Evolutionary conservation across 768 basidiomycete species (phyloP).

Genomic region (Tephrocybe rancida): DNA sequence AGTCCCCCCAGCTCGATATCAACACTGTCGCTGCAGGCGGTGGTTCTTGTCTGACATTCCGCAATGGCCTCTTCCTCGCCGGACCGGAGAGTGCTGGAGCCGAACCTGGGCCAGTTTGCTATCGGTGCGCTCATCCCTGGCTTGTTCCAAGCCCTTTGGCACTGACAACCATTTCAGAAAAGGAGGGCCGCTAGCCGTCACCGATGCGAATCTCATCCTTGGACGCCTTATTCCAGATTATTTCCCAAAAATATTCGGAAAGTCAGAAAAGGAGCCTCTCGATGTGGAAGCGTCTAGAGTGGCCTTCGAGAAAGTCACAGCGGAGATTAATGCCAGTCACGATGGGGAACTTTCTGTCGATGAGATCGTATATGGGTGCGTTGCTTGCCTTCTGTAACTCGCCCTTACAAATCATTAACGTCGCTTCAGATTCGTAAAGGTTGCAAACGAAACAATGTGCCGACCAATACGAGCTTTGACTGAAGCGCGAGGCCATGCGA

Average conservation of each 20-base stretch:
- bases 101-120: slow-evolving; percentile 91
- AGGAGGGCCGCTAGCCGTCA: slow-evolving; percentile 89
- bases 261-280: slow-evolving; percentile 81
- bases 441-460: slow-evolving; percentile 97
- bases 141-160: neutral
- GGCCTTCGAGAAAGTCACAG: slow-evolving; percentile 69
- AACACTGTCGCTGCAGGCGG: slow-evolving; percentile 97
- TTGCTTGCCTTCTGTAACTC: neutral
- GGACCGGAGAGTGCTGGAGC: slow-evolving; percentile 95
- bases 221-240: slow-evolving; percentile 88
- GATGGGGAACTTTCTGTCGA: slow-evolving; percentile 67
- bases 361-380: slow-evolving; percentile 86
- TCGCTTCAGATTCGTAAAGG: slow-evolving; percentile 81
- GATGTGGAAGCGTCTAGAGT: slow-evolving; percentile 70
- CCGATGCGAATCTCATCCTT: slow-evolving; percentile 90
- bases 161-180: slow-evolving; percentile 52
- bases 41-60: slow-evolving; percentile 86
- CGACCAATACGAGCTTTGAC: slow-evolving; percentile 90
- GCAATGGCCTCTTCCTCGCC: slow-evolving; percentile 87
- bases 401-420: slow-evolving; percentile 3
- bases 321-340: slow-evolving; percentile 69
- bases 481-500: slow-evolving; percentile 86
- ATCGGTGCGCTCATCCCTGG: slow-evolving; percentile 49
- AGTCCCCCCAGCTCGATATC: slow-evolving; percentile 92
- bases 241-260: slow-evolving; percentile 95